Base-by-base conservation (phyloP, 177 flowering plant genomes). In the Vitis hybrid region DNA sequence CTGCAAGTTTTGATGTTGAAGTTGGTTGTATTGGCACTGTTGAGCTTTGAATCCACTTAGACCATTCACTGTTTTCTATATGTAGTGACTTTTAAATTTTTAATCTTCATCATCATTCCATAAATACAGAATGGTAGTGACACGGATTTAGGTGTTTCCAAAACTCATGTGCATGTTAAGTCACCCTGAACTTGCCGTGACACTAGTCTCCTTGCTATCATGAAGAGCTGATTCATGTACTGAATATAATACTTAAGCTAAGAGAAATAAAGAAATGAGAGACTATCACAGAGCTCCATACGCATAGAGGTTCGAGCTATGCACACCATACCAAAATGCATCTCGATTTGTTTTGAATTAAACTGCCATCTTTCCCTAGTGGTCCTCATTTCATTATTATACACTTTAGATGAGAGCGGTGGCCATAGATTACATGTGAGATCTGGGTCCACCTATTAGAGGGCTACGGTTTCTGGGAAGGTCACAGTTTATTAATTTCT, bases 251-350 rank as follows among this genome's bases (percentile, higher is more conserved):
- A 27, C 4, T 27, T 27, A 27, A 27, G 30, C 30, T 27, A 27
- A 27, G 30, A 27, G 30, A 27, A 27, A 27, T 40, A 40, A 40
- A 40, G 46, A 40, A 40, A 40, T 40, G 46, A 40, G 46, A 40
- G 46, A 7, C 46, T 40, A 40, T 40, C 46, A 40, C 8, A 40
- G 46, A 40, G 46, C 46, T 40, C 46, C 46, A 40, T 40, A 48
- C 7, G 65, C 52, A 62, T 62, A 18, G 52, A 62, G 52, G 13
- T 62, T n/a, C 24, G 65, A 62, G 65, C 65, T 48, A 15, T n/a
- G 46, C 8, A 40, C 8, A 40, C 8, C 46, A 40, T 40, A 40
- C 8, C 46, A 40, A 40, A 40, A 40, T 9, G 65, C 52, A 40
- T 35, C 65, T 18, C 11, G 13, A 17, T 40, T 15, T 46, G 13